Evolutionary conservation across 176 grass and related monocot genomes (phyloP), one percentile per base, ranked within the genome.

Genomic region (Puccinellia tenuiflora): DNA sequence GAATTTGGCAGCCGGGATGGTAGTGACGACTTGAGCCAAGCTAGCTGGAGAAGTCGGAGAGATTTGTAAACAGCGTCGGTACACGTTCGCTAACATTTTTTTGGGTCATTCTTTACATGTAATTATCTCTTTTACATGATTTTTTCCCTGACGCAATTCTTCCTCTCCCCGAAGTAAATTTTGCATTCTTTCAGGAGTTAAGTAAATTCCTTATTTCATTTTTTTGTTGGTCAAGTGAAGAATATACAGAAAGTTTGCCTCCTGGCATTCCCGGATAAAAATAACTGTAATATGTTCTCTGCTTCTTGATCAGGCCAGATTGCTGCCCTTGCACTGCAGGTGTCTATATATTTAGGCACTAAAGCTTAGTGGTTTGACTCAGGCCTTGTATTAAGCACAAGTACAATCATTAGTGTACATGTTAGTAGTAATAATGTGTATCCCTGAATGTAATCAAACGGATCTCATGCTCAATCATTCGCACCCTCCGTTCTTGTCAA

Each of bases 121-220:
- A 96, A 96, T 93, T 96, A 96, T 91, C 87, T 89, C 88, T 85
- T 96, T 84, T 92, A 89, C 88, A 91, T 87, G 86, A 84, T 89
- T 87, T 76, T 84, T 84, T 39, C 84, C 70, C 75, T 61, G 64
- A 91, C 86, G 81, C 78, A 83, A 92, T 94, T 90, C 78, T 83
- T 94, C 30, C 15, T 16, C 14, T 4, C 81, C 66, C 55, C 65
- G 81, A 83, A 82, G 87, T 92, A 88, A 80, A 79, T 92, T 94
- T 92, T 89, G 79, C 67, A 87, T 87, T 84, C 50, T 84, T 90
- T 84, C 79, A 86, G 79, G 88, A 86, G 88, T 86, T 86, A 10
- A 90, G 88, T 79, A 90, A 90, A 86, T 67, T 59, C 76, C 21
- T 61, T 75, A 11, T 43, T n/a, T 57, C 13, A 17, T 42, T 22